phyloP scores from a whole-genome alignment of 208 protist species.

The Leishmania major region DNA sequence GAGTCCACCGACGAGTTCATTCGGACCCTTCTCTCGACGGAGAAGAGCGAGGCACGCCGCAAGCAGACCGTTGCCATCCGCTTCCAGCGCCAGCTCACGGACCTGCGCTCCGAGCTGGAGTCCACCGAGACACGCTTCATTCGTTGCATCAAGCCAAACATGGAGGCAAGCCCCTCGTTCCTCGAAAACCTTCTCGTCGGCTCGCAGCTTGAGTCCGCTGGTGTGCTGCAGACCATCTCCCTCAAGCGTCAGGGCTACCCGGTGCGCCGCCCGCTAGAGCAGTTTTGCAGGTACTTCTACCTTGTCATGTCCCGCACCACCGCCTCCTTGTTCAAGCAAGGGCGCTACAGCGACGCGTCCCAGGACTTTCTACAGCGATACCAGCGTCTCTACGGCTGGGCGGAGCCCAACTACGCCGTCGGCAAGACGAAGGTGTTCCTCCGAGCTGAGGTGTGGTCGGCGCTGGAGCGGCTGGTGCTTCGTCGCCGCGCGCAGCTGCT shows the following conservation, averaged over 20 bases:
- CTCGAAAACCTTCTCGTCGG: conserved; percentile 83
- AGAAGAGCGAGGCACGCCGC: conserved; percentile 40
- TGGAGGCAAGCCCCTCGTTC: conserved; percentile 52
- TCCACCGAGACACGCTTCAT: conserved; percentile 94
- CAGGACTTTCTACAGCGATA: conserved; percentile 61
- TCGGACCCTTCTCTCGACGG: conserved; percentile 53
- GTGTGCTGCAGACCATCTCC: conserved; percentile 91
- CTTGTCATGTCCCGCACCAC: conserved; percentile 63
- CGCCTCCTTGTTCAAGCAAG: conserved; percentile 40
- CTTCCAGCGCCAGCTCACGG: conserved; percentile 81
- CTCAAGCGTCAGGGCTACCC: conserved; percentile 92
- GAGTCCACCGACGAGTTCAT: conserved; percentile 66
- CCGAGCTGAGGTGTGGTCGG: conserved; percentile 82
- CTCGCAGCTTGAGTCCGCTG: conserved; percentile 89
- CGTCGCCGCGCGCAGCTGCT: conserved; percentile 70
- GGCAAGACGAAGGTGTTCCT: conserved; percentile 91
- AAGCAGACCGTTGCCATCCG: conserved; percentile 84
- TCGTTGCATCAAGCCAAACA: conserved; percentile 94
- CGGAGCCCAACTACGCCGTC: conserved; percentile 73
- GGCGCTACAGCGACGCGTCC: conserved; percentile 45
- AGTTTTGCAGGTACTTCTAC: conserved; percentile 85
- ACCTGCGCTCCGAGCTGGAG: conserved; percentile 78
- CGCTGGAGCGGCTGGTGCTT: conserved; percentile 77
- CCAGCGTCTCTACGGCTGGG: conserved; percentile 65
- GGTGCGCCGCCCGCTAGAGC: conserved; percentile 72